Evolutionary conservation across 1,139 yeast species (phyloP), one percentile per base, ranked within the genome.

Genomic region (Lodderomyces jiufengensis): DNA sequence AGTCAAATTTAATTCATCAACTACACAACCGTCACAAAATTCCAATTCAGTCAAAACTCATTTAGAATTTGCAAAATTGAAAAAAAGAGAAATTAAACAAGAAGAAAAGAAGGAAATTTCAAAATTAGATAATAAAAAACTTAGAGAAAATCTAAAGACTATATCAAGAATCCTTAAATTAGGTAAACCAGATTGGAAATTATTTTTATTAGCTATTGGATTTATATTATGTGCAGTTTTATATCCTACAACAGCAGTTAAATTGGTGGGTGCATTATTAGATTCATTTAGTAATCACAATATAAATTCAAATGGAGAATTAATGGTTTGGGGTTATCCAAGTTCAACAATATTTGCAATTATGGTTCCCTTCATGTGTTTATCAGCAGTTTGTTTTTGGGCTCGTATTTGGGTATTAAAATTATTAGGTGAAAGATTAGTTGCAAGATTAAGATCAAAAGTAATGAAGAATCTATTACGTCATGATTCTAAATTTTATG

Each of bases 401-500:
- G 74, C 76, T 22, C 53, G 76, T 40, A 66, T 66, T 34, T 69
- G 74, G 74, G 66, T 70, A 5, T 59, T 70, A 45, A 70, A 70
- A 43, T 49, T 69, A 26, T 49, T 70, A 29, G 76, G 70, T 10
- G 74, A 68, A 49, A 43, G 66, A 35, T 54, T 69, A 21, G 68
- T 69, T 8, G 76, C 79, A 3, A 51, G 78, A 31, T 61, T 75
- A 29, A 57, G 80, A 35, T 57, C 70, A 16, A 48, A 70, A 42
- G 72, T 71, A 3, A 71, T 74, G 73, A 69, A 71, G 46, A 64
- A 69, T 43, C 57, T 74, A 47, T 55, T 75, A 29, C 59, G 78
- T 27, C 78, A 73, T 48, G 80, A 75, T 47, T 54, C 76, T 7
- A 62, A 66, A 3, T 75, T 72, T 43, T 75, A 66, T 42, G 80